A percentile compares a stretch with the other conserved stretches of the same genome.
These are phyloP conservation scores for Epichloe festucae DNA, from an alignment of 2,329 filamentous ascomycete genomes.

Conservation along the genomic window DNA sequence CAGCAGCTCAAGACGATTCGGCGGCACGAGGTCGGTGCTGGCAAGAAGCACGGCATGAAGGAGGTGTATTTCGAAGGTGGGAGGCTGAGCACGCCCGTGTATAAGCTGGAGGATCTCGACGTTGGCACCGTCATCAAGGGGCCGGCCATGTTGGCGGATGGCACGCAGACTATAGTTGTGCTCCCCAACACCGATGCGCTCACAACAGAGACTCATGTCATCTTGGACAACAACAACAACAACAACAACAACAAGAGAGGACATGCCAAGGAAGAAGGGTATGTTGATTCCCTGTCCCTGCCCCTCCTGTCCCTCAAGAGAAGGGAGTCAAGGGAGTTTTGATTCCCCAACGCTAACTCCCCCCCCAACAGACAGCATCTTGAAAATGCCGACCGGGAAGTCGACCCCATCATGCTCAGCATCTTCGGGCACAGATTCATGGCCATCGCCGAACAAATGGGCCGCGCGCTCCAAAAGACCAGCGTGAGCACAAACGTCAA, in stretches of 20 bases:
- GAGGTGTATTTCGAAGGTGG: slow-evolving; percentile 79
- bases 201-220: slow-evolving; percentile 73
- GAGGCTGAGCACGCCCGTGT: slow-evolving; percentile 64
- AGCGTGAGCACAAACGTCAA: slow-evolving; percentile 74
- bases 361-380: slow-evolving; percentile 6
- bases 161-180: slow-evolving; percentile 84
- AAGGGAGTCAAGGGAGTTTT: too few relatives aligned
- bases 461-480: slow-evolving; percentile 65
- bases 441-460: slow-evolving; percentile 80
- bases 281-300: background rate
- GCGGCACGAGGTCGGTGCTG: slow-evolving; percentile 38
- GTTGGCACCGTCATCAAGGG: slow-evolving; percentile 63
- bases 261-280: slow-evolving; percentile 21
- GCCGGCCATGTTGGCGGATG: slow-evolving; percentile 76
- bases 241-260: slow-evolving; percentile 32
- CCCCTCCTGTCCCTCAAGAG: too few relatives aligned
- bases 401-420: slow-evolving; percentile 68
- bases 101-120: slow-evolving; percentile 62
- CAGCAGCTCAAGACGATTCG: slow-evolving; percentile 63
- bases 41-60: slow-evolving; percentile 52
- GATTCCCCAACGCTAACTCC: background rate
- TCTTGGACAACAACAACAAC: slow-evolving; percentile 54
- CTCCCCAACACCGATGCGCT: slow-evolving; percentile 66
- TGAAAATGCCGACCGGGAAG: slow-evolving; percentile 11
- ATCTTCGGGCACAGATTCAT: slow-evolving; percentile 78